These are phyloP conservation scores for Monosporascus sp. DNA, from an alignment of 2,329 filamentous ascomycete genomes.

Conservation along the genomic window DNA sequence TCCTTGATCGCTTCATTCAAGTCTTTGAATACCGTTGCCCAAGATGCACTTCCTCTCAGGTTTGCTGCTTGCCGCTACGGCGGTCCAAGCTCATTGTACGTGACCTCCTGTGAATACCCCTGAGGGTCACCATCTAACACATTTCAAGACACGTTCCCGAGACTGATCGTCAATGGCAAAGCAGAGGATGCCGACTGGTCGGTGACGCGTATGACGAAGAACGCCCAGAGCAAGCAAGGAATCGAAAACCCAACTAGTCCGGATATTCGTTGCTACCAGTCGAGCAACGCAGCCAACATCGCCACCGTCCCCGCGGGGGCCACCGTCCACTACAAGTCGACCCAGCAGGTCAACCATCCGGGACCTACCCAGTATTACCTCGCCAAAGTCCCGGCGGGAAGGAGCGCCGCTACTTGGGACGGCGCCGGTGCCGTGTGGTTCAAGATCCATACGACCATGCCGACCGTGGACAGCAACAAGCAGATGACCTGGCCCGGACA, in stretches of 20 bases:
- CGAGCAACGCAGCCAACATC: constrained; percentile 24
- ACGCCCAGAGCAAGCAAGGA: constrained; percentile 30
- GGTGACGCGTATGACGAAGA: constrained; percentile 32
- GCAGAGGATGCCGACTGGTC: constrained; percentile 30
- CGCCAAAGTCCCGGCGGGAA: constrained; percentile 30
- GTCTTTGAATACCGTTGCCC: not conserved
- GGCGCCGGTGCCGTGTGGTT: constrained; percentile 34
- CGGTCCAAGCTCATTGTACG: constrained; percentile 20
- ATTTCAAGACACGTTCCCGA: constrained; percentile 29
- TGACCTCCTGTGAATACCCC: not conserved
- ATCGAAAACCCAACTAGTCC: constrained; percentile 25
- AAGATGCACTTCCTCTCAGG: constrained; percentile 17
- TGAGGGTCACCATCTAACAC: not conserved
- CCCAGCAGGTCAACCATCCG: constrained; percentile 32
- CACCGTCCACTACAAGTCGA: constrained; percentile 30
- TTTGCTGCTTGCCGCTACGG: constrained; percentile 15
- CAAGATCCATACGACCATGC: constrained; percentile 33
- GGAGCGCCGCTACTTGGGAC: constrained; percentile 29
- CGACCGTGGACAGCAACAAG: constrained; percentile 42
- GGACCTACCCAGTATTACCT: constrained; percentile 37
- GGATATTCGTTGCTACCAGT: constrained; percentile 33
- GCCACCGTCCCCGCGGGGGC: constrained; percentile 26
- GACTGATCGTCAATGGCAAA: constrained; percentile 29
- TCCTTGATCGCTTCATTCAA: not conserved
- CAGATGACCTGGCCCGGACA: constrained; percentile 37